These are phyloP conservation scores for Saussurea involucrata DNA, from an alignment of 129 eudicot species.

Conservation along the genomic window DNA sequence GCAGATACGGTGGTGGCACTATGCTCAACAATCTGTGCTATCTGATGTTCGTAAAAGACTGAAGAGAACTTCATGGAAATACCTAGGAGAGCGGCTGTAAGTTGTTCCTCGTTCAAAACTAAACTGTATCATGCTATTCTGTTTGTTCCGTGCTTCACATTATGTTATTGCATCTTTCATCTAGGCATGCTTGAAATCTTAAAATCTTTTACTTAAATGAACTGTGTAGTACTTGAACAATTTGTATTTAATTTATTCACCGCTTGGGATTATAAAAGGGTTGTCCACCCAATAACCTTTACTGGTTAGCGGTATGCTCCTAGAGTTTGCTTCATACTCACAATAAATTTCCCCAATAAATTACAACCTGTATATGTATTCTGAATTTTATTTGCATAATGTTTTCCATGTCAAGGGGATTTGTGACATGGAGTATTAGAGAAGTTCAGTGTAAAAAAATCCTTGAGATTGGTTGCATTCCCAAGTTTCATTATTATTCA, in stretches of 20 bases:
- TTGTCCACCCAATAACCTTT: not conserved
- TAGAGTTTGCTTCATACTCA: not conserved
- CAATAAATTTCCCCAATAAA: not conserved
- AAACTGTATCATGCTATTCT: not conserved
- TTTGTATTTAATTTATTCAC: not conserved
- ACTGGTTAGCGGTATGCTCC: not conserved
- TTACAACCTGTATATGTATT: not conserved
- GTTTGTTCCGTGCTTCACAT: not conserved
- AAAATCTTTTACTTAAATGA: not conserved
- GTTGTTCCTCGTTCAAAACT: conserved; percentile 20
- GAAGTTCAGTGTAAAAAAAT: not conserved
- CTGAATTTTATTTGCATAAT: not conserved
- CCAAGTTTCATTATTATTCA: not conserved
- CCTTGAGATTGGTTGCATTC: not conserved
- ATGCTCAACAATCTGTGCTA: conserved; percentile 84
- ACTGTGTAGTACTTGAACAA: not conserved
- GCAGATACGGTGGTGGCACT: conserved; percentile 96
- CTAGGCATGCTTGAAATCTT: not conserved
- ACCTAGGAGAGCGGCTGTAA: conserved; percentile 87
- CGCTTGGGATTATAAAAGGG: not conserved
- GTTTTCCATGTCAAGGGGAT: not conserved
- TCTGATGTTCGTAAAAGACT: conserved; percentile 75
- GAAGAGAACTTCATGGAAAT: conserved; percentile 83
- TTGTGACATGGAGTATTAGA: not conserved
- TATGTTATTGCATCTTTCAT: not conserved